Conservation (phyloP, 768 basidiomycete genomes). For the Boletus bicolor region DNA sequence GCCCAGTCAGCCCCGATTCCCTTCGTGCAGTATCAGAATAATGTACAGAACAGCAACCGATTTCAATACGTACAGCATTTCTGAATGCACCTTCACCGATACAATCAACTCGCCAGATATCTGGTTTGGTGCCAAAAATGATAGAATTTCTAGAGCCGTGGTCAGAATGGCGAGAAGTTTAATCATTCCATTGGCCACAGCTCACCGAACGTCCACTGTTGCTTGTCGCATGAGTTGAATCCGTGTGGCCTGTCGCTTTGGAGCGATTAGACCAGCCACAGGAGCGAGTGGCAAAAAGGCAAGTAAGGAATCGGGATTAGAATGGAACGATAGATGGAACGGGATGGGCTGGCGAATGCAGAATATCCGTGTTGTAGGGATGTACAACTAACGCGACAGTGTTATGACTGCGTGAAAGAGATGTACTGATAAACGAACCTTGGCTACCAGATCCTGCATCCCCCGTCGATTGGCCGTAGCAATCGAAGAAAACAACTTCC, state of each 20-base stretch:
- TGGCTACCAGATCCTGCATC: conserved; percentile 37
- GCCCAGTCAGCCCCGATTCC: conserved; percentile 63
- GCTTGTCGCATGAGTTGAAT: conserved; percentile 66
- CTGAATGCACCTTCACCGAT: conserved; percentile 64
- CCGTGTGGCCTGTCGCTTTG: conserved; percentile 41
- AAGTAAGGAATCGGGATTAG: conserved; percentile 53
- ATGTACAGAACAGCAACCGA: neutral
- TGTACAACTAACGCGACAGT: conserved; percentile 36
- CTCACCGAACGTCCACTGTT: conserved; percentile 59
- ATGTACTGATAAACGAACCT: conserved; percentile 21
- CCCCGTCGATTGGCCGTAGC: conserved; percentile 38
- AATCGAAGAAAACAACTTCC: conserved; percentile 46
- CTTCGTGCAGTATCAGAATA: conserved; percentile 32
- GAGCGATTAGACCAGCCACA: conserved; percentile 28
- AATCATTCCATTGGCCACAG: neutral
- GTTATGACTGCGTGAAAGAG: neutral
- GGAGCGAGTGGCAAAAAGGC: conserved; percentile 62
- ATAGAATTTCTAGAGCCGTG: conserved; percentile 40
- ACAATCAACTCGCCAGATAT: conserved; percentile 65
- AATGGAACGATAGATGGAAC: conserved; percentile 61
- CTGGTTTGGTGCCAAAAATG: conserved; percentile 53
- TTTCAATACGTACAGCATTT: conserved; percentile 44
- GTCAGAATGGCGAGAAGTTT: neutral
- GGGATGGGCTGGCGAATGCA: conserved; percentile 59
- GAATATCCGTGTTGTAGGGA: conserved; percentile 61